Percentiles rank a stretch among this genome's conserved stretches.
These are phyloP conservation scores for Cadophora sp. DNA, from an alignment of 2,329 filamentous ascomycete genomes.

Conservation along the genomic window DNA sequence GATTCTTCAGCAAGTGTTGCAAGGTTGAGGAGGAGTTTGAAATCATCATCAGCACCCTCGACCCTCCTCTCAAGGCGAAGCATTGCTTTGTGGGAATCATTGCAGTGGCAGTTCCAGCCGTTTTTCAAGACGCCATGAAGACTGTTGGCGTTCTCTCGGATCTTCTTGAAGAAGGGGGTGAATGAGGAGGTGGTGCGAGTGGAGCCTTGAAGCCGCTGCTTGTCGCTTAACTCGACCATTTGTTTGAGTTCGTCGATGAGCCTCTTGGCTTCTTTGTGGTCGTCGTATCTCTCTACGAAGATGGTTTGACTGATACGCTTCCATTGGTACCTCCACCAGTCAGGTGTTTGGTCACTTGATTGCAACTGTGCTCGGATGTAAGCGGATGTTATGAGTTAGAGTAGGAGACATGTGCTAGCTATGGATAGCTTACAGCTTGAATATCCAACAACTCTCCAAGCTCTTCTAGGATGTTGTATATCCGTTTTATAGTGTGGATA, in stretches of 20 bases:
- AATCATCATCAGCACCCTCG: neutral
- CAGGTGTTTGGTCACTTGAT: neutral
- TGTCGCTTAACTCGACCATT: slow-evolving; percentile 1
- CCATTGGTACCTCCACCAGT: neutral
- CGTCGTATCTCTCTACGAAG: neutral
- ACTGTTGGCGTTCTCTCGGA: slow-evolving; percentile 2
- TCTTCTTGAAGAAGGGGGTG: neutral
- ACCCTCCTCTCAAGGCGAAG: neutral
- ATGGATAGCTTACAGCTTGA: neutral
- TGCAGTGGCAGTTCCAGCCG: neutral
- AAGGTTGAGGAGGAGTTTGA: neutral
- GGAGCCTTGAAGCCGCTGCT: neutral
- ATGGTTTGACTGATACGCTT: neutral
- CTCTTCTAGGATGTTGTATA: neutral
- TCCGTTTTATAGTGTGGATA: neutral
- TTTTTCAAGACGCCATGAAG: neutral
- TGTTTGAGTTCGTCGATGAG: neutral
- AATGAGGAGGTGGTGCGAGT: neutral
- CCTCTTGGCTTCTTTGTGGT: slow-evolving; percentile 1
- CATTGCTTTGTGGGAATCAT: neutral
- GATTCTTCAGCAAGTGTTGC: neutral
- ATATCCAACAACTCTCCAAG: neutral
- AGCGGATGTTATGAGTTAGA: neutral
- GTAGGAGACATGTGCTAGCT: neutral
- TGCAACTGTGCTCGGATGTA: neutral